Base-by-base conservation (phyloP, 1,284 basidiomycete species). In the Anthracocystis setariae region DNA sequence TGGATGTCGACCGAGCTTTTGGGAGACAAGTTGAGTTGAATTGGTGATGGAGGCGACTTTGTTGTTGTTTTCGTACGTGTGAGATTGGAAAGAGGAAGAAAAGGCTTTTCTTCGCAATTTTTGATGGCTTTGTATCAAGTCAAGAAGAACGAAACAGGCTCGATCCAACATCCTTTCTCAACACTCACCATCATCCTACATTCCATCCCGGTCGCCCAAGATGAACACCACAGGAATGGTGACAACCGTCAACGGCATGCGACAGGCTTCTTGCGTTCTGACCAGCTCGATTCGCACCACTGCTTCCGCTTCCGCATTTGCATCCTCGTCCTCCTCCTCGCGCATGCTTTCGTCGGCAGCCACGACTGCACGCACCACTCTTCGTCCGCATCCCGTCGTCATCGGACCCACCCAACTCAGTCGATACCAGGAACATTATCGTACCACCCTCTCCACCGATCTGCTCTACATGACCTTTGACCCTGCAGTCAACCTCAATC, bases 391-490 rank as follows among this genome's bases (percentile, higher is more conserved):
- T 21, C 70, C 76, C 8, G 50, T 81, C 21, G 60, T 72, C 21
- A 39, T 87, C 23, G 87, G 87, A 4, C 84, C 84, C 9, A 91
- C 90, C 44, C 89, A 91, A 46, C 86, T 88, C 62, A 90, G 88
- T 76, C 89, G 94, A 46, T 88, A 94, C 59, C 86, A 88, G 62
- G 90, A 93, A 71, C 92, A 97, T 86, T 98, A 96, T 86, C 84
- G 91, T 81, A 85, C 86, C 51, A 91, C 93, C 9, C 87, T 98
- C 59, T 88, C 89, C 21, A 90, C 93, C 77, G 89, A 97, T 85
- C 86, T 96, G 74, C 89, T 98, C 86, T 98, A 98, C 87, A 91
- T 98, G 88, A 92, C 91, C 48, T 97, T 96, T 86, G 87, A 89
- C 61, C 69, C 73, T 1, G 35, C 56, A 7, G 47, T 62, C 61